phyloP scores from a whole-genome alignment of 1,284 basidiomycete genomes.

The Ceratobasidium sp. region DNA sequence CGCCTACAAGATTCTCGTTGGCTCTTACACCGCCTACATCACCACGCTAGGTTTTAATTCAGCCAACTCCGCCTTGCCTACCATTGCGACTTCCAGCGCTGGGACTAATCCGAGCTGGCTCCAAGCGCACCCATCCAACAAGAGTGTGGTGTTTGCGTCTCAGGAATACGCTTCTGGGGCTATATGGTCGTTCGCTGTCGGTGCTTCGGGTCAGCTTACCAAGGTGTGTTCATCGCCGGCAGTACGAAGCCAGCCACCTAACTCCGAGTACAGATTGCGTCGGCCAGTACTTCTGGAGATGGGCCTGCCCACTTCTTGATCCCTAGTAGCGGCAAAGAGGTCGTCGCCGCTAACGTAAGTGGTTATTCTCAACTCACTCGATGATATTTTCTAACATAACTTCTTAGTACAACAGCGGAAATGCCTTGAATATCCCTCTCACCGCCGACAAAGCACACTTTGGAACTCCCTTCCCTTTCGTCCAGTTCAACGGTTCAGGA shows the following conservation, averaged over 20 bases:
- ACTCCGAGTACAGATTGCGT: conserved; percentile 9
- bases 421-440: conserved; percentile 31
- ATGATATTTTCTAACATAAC: not conserved
- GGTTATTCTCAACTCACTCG: not conserved
- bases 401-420: conserved; percentile 44
- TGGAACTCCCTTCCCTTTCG: conserved; percentile 17
- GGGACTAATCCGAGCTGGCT: conserved; percentile 48
- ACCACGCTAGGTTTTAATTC: conserved; percentile 47
- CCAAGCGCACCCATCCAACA: conserved; percentile 42
- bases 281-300: conserved; percentile 19
- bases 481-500: conserved; percentile 46
- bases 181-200: conserved; percentile 16
- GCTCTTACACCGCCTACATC: conserved; percentile 45
- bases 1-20: conserved; percentile 45
- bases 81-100: conserved; percentile 36
- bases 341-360: conserved; percentile 48
- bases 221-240: too few species aligned
- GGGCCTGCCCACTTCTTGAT: conserved; percentile 44
- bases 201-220: conserved; percentile 2
- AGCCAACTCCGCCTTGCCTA: conserved; percentile 34
- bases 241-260: too few species aligned
- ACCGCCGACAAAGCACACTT: conserved; percentile 39
- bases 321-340: conserved; percentile 42
- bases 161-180: conserved; percentile 38
- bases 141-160: conserved; percentile 32